A percentile compares a stretch with the other conserved stretches of the same genome.
Conservation (phyloP, 306 rosid species). For the Citrullus mucosospermus region DNA sequence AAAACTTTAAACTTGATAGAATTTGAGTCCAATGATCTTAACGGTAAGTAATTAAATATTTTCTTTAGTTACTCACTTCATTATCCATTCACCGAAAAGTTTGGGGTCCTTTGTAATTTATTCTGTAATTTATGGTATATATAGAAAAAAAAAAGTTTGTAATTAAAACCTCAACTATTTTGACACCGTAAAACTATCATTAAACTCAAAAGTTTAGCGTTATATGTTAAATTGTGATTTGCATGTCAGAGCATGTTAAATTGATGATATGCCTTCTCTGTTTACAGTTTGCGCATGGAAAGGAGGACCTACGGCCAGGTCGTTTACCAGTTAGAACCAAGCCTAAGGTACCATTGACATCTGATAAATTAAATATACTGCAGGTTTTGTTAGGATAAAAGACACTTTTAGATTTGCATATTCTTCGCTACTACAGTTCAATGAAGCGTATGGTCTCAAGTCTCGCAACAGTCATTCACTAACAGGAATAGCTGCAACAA, state of each 20-base stretch:
- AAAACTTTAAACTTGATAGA: not conserved
- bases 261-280: not conserved
- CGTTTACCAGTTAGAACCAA: conserved; percentile 25
- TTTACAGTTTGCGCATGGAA: conserved; percentile 41
- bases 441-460: conserved; percentile 20
- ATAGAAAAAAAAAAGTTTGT: not conserved
- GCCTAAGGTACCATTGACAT: conserved; percentile 26
- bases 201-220: not conserved
- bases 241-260: not conserved
- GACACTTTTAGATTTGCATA: not conserved
- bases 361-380: not conserved
- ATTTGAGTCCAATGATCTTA: not conserved
- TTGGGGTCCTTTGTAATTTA: not conserved
- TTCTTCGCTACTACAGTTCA: conserved; percentile 5
- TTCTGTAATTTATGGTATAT: not conserved
- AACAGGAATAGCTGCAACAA: conserved; percentile 11
- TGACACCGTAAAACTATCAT: not conserved
- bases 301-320: conserved; percentile 37
- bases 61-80: not conserved
- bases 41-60: not conserved
- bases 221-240: not conserved
- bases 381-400: not conserved
- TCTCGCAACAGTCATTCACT: conserved; percentile 14
- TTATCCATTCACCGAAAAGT: not conserved
- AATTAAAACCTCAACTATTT: not conserved